Evolutionary conservation across 192 early-diverging fungal species (phyloP), one percentile per base, ranked within the genome.

Genomic region (Umbelopsis ramanniana): DNA sequence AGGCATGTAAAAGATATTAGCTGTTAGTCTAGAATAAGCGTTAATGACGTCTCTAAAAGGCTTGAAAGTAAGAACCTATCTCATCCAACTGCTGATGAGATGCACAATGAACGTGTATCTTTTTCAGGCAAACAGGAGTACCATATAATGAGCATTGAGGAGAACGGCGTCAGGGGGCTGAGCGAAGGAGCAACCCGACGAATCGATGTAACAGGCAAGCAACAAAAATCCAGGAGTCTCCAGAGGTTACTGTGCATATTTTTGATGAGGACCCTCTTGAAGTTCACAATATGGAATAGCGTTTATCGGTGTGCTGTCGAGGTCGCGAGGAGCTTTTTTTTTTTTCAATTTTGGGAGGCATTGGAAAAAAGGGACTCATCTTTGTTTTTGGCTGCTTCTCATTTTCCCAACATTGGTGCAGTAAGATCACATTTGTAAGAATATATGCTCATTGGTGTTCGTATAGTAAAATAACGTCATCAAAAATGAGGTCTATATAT

Each of bases 141-240:
- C 26, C 57, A 26, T 63, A 63, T 38, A 37, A 37, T 26, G 57
- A 63, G 57, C 57, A 12, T 37, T 63, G 8, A 26, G 17, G 57
- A 26, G 17, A 24, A 63, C 26, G 57, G 57, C 57, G 57, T 63
- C 12, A 63, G 57, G 57, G 54, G 57, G 57, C 17, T 50, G 29
- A 29, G 33, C 33, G 57, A 63, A 35, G 57, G 57, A 63, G 57
- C 6, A 63, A 63, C 24, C 40, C 57, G 57, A 63, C 33, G 57
- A 29, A 63, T 29, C 26, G 57, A 63, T 63, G 57, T 19, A 63
- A 63, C 40, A 43, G 40, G 40, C 40, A 43, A 11, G 40, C 6
- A 19, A 60, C 12, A 29, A 63, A 63, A 29, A 63, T 37, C 33
- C 17, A 63, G 57, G 57, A 63, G 57, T 17, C 12, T 17, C 33